phyloP scores from a whole-genome alignment of 2,329 filamentous ascomycete genomes.

The Microthyrium microscopicum region DNA sequence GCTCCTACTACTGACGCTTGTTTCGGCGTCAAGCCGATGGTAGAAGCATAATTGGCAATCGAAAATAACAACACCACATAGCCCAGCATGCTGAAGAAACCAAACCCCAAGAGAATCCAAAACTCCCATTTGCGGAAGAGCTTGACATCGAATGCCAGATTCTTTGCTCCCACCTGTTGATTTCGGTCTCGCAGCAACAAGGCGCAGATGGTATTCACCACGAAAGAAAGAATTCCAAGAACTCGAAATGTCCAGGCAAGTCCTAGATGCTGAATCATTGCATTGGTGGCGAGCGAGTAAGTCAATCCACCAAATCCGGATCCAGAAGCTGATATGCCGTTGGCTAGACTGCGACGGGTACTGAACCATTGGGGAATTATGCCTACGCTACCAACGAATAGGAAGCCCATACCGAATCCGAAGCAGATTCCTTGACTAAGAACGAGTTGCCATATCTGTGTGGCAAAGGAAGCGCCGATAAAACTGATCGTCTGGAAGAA shows the following conservation, averaged over 20 bases:
- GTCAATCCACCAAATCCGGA: slow-evolving; percentile 58
- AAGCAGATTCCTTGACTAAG: slow-evolving; percentile 61
- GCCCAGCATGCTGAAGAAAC: slow-evolving; percentile 54
- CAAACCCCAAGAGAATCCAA: slow-evolving; percentile 47
- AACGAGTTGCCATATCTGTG: slow-evolving; percentile 49
- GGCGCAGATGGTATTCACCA: slow-evolving; percentile 46
- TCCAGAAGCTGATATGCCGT: slow-evolving; percentile 50
- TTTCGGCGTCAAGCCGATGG: slow-evolving; percentile 47
- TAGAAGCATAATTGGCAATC: slow-evolving; percentile 54
- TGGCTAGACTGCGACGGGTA: slow-evolving; percentile 50
- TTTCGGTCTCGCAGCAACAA: slow-evolving; percentile 56
- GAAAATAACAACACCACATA: slow-evolving; percentile 67
- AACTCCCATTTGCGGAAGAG: slow-evolving; percentile 49
- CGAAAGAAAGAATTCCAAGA: slow-evolving; percentile 44
- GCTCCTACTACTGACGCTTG: slow-evolving; percentile 59
- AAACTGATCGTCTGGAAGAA: slow-evolving; percentile 7
- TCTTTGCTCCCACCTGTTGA: slow-evolving; percentile 48
- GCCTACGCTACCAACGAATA: slow-evolving; percentile 52
- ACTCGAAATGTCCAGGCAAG: slow-evolving; percentile 52
- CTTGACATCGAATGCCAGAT: slow-evolving; percentile 46
- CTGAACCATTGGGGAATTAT: slow-evolving; percentile 62
- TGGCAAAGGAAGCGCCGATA: slow-evolving; percentile 7
- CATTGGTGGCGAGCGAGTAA: slow-evolving; percentile 50
- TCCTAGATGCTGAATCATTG: slow-evolving; percentile 48
- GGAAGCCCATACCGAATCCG: slow-evolving; percentile 61